Evolutionary conservation across 2,329 filamentous ascomycete genomes (phyloP), one percentile per base, ranked within the genome.

Genomic region (Claviceps pusilla): DNA sequence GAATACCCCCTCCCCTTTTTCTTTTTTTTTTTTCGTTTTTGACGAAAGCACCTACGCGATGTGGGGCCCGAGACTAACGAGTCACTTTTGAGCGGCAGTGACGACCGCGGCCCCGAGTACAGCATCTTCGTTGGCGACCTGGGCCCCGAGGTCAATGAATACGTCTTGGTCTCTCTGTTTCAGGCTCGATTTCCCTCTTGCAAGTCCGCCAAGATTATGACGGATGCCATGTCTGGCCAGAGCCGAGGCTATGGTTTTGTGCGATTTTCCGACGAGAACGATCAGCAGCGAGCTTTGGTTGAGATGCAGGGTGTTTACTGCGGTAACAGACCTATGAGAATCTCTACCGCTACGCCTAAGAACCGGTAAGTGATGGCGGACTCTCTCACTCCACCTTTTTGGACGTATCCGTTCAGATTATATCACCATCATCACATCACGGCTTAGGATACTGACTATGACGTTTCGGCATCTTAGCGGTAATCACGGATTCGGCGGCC

Each of bases 151-250:
- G 93, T 98, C 63, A 98, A 96, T 71, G 93, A 98, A 75, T 97
- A 95, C 66, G 91, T 97, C 55, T 78, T 98, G 57, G 91, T 97
- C 53, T 95, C 90, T 31, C 84, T 98, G 51, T 98, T 98, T 80
- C 91, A 97, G 74, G 86, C 84, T 66, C 89, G 91, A 58, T 98
- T 95, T 77, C 86, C 87, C 0, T 95, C 89, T 9, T 97, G 91
- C 87, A 97, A 97, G 77, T 95, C 89, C 42, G 93, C 93, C 66
- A 98, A 98, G 80, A 98, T 98, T 73, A 98, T 98, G 93, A 95
- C 91, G 57, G 93, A 98, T 66, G 91, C 93, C 57, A 93, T 97
- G 73, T 95, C 87, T 59, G 93, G 93, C 63, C 91, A 97, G 80
- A 96, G 90, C 59, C 89, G 93, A 59, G 93, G 93, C 55, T 98